phyloP scores from a whole-genome alignment of 139 green algal genomes.

The Tetratostichococcus sp. region DNA sequence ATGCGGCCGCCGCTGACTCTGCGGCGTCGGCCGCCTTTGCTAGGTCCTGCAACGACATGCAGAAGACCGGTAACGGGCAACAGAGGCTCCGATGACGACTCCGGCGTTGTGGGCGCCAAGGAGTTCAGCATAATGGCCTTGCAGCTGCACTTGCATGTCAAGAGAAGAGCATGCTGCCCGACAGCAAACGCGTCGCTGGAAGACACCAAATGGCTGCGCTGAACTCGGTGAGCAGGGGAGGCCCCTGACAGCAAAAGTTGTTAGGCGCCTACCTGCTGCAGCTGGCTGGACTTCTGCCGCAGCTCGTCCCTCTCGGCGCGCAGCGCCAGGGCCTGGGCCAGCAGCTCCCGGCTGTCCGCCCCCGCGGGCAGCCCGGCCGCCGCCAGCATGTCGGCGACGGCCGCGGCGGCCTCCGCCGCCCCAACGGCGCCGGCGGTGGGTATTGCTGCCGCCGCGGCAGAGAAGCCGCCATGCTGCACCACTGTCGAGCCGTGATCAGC shows the following conservation, averaged over 20 bases:
- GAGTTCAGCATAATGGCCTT: too few relatives aligned
- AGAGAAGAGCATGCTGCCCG: too few relatives aligned
- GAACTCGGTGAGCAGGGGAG: too few relatives aligned
- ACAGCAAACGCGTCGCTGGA: too few relatives aligned
- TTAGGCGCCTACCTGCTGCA: conserved; percentile 19
- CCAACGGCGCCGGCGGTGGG: conserved; percentile 10
- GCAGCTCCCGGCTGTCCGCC: conserved; percentile 36
- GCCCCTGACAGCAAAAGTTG: too few relatives aligned
- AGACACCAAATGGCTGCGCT: too few relatives aligned
- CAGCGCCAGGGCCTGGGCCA: conserved; percentile 36
- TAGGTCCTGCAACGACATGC: not conserved
- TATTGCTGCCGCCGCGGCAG: not conserved
- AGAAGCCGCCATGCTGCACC: not conserved
- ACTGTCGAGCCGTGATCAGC: not conserved
- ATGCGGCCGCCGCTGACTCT: conserved; percentile 21
- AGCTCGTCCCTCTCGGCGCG: conserved; percentile 28
- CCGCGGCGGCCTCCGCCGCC: conserved; percentile 37
- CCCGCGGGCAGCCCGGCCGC: conserved; percentile 57
- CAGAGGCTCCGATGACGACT: too few relatives aligned
- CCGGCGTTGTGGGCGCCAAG: too few relatives aligned
- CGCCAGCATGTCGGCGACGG: conserved; percentile 58
- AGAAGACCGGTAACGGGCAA: too few relatives aligned
- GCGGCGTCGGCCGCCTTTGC: conserved; percentile 12
- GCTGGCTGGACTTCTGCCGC: not conserved
- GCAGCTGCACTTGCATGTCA: too few relatives aligned